phyloP scores from a whole-genome alignment of 768 basidiomycete genomes.

The Tulasnella sp. region DNA sequence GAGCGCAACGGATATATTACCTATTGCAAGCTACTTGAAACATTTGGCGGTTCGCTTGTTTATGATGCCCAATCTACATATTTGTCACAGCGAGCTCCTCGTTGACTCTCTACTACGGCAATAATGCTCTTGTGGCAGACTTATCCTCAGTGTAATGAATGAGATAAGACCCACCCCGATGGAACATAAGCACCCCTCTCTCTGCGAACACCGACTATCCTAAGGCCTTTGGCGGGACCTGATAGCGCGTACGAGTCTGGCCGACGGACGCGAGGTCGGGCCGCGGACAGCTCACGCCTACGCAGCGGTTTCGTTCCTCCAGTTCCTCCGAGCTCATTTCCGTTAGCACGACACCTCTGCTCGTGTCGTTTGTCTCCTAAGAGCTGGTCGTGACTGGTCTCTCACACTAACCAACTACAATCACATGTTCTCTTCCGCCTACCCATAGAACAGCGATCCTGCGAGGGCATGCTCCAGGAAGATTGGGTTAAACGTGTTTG shows the following conservation, averaged over 20 bases:
- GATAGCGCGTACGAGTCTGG: background rate
- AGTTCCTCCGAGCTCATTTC: background rate
- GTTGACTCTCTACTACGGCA: too few species aligned
- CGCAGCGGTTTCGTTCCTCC: background rate
- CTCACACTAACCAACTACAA: background rate
- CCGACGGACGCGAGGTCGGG: background rate
- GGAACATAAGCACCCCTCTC: too few species aligned
- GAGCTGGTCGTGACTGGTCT: background rate
- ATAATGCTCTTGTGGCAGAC: too few species aligned
- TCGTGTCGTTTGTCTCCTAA: background rate
- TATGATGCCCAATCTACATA: too few species aligned
- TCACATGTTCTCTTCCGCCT: background rate
- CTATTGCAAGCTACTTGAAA: too few species aligned
- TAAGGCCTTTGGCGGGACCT: background rate
- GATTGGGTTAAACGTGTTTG: background rate
- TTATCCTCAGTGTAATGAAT: too few species aligned
- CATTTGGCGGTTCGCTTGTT: too few species aligned
- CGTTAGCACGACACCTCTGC: background rate
- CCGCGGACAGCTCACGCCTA: background rate
- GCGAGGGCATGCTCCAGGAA: background rate
- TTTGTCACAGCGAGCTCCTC: too few species aligned
- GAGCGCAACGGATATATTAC: too few species aligned
- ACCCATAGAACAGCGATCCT: background rate
- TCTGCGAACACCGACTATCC: background rate
- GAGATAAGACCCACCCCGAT: too few species aligned